phyloP scores from a whole-genome alignment of 345 rosid species.

The Gossypium raimondii region DNA sequence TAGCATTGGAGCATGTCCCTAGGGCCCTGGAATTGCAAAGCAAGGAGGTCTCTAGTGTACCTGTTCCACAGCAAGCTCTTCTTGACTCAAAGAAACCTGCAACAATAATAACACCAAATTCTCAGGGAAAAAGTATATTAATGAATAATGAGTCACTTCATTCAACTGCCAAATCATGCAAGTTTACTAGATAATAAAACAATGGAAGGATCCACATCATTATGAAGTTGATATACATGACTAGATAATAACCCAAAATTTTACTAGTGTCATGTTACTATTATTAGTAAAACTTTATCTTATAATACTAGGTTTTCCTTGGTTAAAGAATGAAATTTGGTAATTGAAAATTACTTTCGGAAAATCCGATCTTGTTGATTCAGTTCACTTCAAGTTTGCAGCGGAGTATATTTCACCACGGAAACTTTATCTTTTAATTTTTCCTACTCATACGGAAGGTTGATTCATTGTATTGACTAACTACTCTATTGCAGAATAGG shows the following conservation, averaged over 20 bases:
- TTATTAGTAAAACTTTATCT: background rate
- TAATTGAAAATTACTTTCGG: background rate
- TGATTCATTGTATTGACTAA: background rate
- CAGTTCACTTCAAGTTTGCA: background rate
- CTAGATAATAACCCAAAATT: background rate
- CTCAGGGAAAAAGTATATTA: background rate
- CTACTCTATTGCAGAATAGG: slow-evolving; percentile 18
- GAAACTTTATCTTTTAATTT: background rate
- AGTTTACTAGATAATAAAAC: background rate
- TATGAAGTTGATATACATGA: background rate
- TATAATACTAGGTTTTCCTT: background rate
- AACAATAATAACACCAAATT: background rate
- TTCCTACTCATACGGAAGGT: background rate
- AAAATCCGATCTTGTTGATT: background rate
- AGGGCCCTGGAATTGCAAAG: slow-evolving; percentile 63
- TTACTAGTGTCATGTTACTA: background rate
- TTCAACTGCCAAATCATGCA: background rate
- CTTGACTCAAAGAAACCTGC: slow-evolving; percentile 81
- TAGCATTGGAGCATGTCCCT: slow-evolving; percentile 82
- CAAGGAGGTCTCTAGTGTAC: slow-evolving; percentile 71
- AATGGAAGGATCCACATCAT: background rate
- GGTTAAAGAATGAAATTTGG: slow-evolving; percentile 5
- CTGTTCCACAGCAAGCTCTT: slow-evolving; percentile 90
- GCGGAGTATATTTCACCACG: background rate
- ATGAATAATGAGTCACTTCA: slow-evolving; percentile 5